These are phyloP conservation scores for Phytophthora kernoviae DNA, from an alignment of 352 stramenopile species.

Conservation along the genomic window DNA sequence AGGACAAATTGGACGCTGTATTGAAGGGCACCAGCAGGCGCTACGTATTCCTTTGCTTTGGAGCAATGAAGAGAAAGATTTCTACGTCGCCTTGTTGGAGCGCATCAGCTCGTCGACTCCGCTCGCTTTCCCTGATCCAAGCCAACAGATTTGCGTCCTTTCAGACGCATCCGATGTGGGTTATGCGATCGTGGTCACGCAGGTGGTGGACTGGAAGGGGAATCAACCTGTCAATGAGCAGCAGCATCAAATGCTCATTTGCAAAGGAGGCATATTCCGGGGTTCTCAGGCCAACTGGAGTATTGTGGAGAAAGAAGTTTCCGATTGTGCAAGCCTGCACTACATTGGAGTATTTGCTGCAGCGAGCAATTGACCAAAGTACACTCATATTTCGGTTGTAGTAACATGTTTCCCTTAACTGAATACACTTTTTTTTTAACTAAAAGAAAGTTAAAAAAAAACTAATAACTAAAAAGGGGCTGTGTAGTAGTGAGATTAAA, in stretches of 20 bases:
- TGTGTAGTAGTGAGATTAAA: no score
- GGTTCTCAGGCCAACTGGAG: constrained; percentile 1
- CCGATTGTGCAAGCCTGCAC: background rate
- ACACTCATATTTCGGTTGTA: no score
- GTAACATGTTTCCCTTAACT: no score
- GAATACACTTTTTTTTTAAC: no score
- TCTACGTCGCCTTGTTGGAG: background rate
- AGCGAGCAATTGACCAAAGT: constrained; percentile 1
- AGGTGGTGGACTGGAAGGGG: background rate
- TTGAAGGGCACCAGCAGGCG: constrained; percentile 1
- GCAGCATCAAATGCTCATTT: constrained; percentile 1
- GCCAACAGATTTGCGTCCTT: background rate
- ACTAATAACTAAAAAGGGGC: no score
- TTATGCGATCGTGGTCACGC: background rate
- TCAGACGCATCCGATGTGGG: background rate
- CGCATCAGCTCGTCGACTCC: background rate
- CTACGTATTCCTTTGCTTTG: background rate
- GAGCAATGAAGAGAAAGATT: background rate
- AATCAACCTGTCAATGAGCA: background rate
- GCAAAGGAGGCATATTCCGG: background rate
- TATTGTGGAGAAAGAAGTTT: constrained; percentile 1
- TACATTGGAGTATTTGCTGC: constrained; percentile 4
- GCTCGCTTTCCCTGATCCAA: background rate
- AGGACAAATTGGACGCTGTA: constrained; percentile 4
- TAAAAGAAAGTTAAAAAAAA: no score